These are phyloP conservation scores for Mantamonas sphyraenae DNA, from an alignment of 78 protist species.

Conservation along the genomic window DNA sequence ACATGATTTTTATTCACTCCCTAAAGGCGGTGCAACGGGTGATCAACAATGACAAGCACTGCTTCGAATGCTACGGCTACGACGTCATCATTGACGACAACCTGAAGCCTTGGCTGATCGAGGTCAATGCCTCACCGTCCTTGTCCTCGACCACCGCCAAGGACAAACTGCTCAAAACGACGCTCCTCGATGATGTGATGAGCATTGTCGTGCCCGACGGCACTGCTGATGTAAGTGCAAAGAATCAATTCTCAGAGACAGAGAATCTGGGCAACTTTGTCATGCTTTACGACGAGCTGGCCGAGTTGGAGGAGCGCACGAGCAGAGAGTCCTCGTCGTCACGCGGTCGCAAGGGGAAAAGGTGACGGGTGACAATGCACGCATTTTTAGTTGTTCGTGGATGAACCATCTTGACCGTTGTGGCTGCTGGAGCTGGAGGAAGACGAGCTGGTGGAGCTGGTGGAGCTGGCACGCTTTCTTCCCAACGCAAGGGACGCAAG, in stretches of 20 bases:
- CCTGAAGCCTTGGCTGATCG: slow-evolving; percentile 70
- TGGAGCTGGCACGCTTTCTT: too few species aligned
- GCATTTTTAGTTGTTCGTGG: too few species aligned
- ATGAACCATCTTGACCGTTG: too few species aligned
- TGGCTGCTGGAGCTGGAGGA: too few species aligned
- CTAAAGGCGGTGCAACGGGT: slow-evolving; percentile 35
- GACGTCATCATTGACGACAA: slow-evolving; percentile 47
- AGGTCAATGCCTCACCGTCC: too few species aligned
- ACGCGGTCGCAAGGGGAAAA: too few species aligned
- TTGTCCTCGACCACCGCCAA: slow-evolving; percentile 50
- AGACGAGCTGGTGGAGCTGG: too few species aligned
- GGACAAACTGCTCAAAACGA: slow-evolving; percentile 54
- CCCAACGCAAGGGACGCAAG: too few species aligned
- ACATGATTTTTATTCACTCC: slow-evolving; percentile 29
- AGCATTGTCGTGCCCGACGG: slow-evolving; percentile 30
- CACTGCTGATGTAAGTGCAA: slow-evolving; percentile 1
- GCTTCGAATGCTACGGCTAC: slow-evolving; percentile 66
- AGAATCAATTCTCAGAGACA: neutral
- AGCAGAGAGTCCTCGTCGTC: too few species aligned
- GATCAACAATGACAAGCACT: slow-evolving; percentile 66
- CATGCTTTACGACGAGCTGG: too few species aligned
- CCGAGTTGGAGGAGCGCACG: too few species aligned
- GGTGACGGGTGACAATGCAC: too few species aligned
- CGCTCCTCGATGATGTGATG: slow-evolving; percentile 41
- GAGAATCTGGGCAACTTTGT: neutral